These are phyloP conservation scores for Aspergillus calidoustus DNA, from an alignment of 2,329 filamentous ascomycete genomes.

Conservation along the genomic window DNA sequence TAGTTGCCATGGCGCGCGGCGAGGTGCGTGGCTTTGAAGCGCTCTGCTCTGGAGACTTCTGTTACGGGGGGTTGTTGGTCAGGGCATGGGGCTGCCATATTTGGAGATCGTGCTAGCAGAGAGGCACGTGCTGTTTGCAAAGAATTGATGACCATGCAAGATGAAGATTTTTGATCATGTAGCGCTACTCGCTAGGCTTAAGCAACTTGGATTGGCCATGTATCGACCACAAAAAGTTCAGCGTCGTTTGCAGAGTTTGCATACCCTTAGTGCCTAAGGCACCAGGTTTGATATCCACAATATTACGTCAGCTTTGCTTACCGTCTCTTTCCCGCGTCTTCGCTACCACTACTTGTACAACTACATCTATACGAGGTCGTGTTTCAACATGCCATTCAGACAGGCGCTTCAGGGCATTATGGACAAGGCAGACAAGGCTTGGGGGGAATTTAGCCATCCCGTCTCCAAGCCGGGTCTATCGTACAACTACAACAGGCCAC, in stretches of 20 bases:
- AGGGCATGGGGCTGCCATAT: not conserved
- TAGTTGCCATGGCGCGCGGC: slow-evolving; percentile 10
- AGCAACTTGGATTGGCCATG: too few species aligned
- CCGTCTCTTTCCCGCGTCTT: not conserved
- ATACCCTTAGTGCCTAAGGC: not conserved
- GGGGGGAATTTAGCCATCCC: not conserved
- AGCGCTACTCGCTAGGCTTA: too few species aligned
- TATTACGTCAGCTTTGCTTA: not conserved
- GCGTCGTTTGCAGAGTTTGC: not conserved
- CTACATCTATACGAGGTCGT: not conserved
- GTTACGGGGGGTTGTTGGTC: not conserved
- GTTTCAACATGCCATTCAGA: not conserved
- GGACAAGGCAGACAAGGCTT: not conserved
- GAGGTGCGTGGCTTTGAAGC: slow-evolving; percentile 8
- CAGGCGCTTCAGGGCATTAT: not conserved
- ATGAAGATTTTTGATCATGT: not conserved
- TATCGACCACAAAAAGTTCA: not conserved
- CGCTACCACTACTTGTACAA: not conserved
- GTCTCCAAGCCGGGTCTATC: not conserved
- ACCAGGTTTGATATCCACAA: not conserved
- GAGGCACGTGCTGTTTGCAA: not conserved
- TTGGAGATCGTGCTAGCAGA: not conserved
- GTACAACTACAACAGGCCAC: not conserved
- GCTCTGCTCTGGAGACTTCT: not conserved
- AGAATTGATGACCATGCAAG: not conserved